Base-by-base conservation (phyloP, 2,329 filamentous ascomycete genomes). In the Endothia cerciana region DNA sequence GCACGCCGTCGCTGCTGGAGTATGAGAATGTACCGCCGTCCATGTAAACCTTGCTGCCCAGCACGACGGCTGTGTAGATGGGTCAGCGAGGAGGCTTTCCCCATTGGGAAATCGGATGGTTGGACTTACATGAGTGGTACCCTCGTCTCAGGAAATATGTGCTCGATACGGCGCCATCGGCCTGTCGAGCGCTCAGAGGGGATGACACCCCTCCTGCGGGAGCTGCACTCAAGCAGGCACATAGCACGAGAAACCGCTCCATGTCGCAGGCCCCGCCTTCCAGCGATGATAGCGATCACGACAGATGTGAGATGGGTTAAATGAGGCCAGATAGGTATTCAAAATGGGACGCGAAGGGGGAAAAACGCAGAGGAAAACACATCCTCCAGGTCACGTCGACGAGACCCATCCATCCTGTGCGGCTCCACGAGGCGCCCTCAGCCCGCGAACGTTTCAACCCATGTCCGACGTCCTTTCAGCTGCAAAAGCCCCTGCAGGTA, bases 21-120 rank as follows among this genome's bases (percentile, higher is more conserved):
- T 70, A 73, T 13, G 71, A 71, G 4, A 71, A 67, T 56, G 70
- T 69, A 4, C 71, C 71, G 22, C 70, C 71, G 53, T 71, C 68
- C 22, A 73, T 69, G 55, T 72, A 72, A 1, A 72, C 19, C 36
- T 68, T 68, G 40, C 67, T 62, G 58, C 69, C 65, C 5, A 73
- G 49, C 7, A 73, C 66, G 7, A 67, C 68, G 30, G 70, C 72
- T 73, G n/a, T 13, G 22, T 33, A 15, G 25, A 53, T 13, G n/a
- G n/a, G 33, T 64, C 40, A 61, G 47, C 60, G 19, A n/a, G 19
- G 47, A 51, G 43, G 19, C 2, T 4, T 49, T n/a, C 13, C 25
- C 11, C 2, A 45, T 13, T 19, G 40, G 28, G 17, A 55, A 22
- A n/a, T 15, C 25, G 22, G 41, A 4, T 49, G 7, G 30, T 43